phyloP scores from a whole-genome alignment of 1,284 basidiomycete genomes.

The Rhizoctonia solani region DNA sequence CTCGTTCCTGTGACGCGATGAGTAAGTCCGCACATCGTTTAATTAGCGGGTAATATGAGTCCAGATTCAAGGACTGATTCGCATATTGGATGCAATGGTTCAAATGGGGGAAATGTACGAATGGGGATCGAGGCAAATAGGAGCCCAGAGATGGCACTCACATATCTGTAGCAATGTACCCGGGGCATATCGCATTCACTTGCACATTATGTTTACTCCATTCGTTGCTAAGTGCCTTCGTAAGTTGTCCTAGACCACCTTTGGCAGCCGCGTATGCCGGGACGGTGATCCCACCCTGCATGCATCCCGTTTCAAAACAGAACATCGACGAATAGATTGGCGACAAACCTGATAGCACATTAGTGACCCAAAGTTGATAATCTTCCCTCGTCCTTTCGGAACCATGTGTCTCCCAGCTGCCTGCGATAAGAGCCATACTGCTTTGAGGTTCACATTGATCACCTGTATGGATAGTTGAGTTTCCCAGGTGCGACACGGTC shows the following conservation, averaged over 20 bases:
- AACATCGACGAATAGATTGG: background rate
- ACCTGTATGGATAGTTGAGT: slow-evolving; percentile 52
- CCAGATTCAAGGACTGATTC: slow-evolving; percentile 1
- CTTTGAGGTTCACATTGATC: slow-evolving; percentile 76
- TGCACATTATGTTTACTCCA: slow-evolving; percentile 84
- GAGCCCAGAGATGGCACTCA: slow-evolving; percentile 47
- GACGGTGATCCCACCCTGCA: slow-evolving; percentile 68
- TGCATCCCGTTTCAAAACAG: background rate
- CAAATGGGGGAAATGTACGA: slow-evolving; percentile 42
- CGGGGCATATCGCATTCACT: slow-evolving; percentile 88
- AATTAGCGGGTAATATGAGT: background rate
- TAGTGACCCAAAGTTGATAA: slow-evolving; percentile 81
- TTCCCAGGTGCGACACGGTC: background rate
- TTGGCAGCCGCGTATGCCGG: slow-evolving; percentile 90
- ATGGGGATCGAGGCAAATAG: slow-evolving; percentile 35
- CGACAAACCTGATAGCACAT: slow-evolving; percentile 66
- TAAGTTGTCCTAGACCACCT: slow-evolving; percentile 82
- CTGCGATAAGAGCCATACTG: slow-evolving; percentile 75
- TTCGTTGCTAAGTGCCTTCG: slow-evolving; percentile 75
- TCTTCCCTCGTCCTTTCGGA: slow-evolving; percentile 68
- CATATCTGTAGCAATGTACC: slow-evolving; percentile 92
- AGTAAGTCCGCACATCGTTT: too few species aligned
- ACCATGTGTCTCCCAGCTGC: slow-evolving; percentile 82
- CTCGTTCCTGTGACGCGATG: slow-evolving; percentile 70
- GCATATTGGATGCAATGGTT: slow-evolving; percentile 35